These are phyloP conservation scores for Scleromitrula shiraiana DNA, from an alignment of 2,329 filamentous ascomycete species.

Conservation along the genomic window DNA sequence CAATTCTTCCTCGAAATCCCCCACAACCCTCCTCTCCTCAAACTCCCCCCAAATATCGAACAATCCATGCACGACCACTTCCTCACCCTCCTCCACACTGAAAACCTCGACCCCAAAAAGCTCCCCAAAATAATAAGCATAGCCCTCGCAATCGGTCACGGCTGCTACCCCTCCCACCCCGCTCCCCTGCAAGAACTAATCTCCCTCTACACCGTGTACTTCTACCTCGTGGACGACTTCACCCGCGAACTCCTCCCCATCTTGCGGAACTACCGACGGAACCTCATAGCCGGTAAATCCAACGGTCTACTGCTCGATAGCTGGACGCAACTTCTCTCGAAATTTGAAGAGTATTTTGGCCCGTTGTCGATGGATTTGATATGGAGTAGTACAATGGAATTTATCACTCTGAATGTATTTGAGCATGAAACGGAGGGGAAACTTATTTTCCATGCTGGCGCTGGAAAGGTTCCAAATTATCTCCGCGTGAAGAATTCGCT, in stretches of 20 bases:
- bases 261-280: not conserved
- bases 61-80: no score
- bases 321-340: rapidly evolving
- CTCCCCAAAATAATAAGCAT: not conserved
- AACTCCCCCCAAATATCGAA: no score
- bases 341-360: not conserved
- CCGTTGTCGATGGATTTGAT: not conserved
- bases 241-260: not conserved
- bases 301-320: not conserved
- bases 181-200: not conserved
- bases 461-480: not conserved
- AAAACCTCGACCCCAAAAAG: no score
- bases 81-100: no score
- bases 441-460: not conserved
- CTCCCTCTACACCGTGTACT: not conserved
- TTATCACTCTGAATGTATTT: not conserved
- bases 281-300: not conserved
- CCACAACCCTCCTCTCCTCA: no score
- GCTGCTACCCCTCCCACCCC: no score
- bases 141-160: no score
- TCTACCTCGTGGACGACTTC: not conserved
- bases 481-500: not conserved
- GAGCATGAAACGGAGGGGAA: not conserved
- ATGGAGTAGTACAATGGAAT: not conserved
- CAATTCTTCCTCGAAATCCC: no score